These are phyloP conservation scores for Caryopteris hybrid DNA, from an alignment of 305 asterid genomes.

Conservation along the genomic window DNA sequence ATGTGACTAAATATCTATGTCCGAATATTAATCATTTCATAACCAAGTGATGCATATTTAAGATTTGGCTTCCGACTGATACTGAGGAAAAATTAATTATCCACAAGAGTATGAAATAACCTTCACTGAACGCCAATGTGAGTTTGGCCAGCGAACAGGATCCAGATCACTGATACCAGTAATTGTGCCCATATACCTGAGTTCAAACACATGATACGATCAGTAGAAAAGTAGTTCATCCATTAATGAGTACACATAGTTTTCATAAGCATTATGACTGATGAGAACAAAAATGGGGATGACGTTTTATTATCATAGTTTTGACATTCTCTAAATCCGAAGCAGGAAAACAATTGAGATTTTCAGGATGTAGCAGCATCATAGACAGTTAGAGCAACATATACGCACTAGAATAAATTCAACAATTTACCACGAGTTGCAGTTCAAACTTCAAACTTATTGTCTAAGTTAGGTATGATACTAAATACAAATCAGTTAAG, in stretches of 20 bases:
- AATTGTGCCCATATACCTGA: slow-evolving; percentile 94
- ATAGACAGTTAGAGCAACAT: neutral
- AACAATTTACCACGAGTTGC: neutral
- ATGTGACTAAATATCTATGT: too few relatives aligned
- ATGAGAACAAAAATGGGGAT: too few relatives aligned
- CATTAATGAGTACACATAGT: neutral
- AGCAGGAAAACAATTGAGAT: too few relatives aligned
- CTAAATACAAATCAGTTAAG: too few relatives aligned
- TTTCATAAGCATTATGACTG: too few relatives aligned
- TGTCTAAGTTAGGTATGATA: too few relatives aligned
- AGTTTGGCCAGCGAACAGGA: slow-evolving; percentile 86
- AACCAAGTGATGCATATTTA: neutral
- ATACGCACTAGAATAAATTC: neutral
- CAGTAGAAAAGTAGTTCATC: neutral
- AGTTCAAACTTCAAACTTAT: too few relatives aligned
- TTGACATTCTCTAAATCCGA: too few relatives aligned
- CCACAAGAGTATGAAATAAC: slow-evolving; percentile 30
- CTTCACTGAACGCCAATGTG: slow-evolving; percentile 98
- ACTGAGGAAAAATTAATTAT: neutral
- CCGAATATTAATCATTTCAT: neutral
- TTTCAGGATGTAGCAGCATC: neutral
- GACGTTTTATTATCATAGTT: too few relatives aligned
- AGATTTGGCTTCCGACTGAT: neutral
- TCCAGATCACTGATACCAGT: slow-evolving; percentile 89
- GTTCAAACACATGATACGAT: slow-evolving; percentile 11